A percentile compares a stretch with the other conserved stretches of the same genome.
phyloP scores from a whole-genome alignment of 116 monocot species.

The Phalaenopsis hybrid region DNA sequence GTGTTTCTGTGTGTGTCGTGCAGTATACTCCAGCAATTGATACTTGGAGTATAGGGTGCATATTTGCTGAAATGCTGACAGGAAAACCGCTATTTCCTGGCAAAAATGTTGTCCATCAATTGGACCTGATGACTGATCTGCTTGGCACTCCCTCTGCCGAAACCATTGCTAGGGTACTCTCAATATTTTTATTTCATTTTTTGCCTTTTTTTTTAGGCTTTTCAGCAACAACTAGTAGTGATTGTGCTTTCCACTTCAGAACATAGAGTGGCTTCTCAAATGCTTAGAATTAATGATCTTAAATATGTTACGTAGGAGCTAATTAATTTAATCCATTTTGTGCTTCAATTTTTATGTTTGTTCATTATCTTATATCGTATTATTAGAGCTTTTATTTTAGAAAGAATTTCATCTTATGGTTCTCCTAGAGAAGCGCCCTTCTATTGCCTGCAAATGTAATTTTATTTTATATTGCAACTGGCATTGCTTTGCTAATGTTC shows the following conservation, averaged over 20 bases:
- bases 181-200: conserved; percentile 5
- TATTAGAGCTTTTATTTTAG: not conserved
- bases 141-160: conserved; percentile 42
- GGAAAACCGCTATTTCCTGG: conserved; percentile 58
- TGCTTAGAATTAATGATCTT: not conserved
- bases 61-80: conserved; percentile 50
- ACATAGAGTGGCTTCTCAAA: not conserved
- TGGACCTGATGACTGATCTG: conserved; percentile 54
- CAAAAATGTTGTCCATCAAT: conserved; percentile 56
- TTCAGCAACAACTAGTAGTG: not conserved
- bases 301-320: not conserved
- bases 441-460: not conserved
- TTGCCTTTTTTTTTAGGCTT: not conserved
- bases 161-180: conserved; percentile 33
- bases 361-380: not conserved
- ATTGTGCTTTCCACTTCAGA: not conserved
- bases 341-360: not conserved
- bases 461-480: not conserved
- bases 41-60: conserved; percentile 62
- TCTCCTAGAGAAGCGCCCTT: not conserved
- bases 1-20: conserved; percentile 10
- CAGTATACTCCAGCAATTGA: conserved; percentile 62
- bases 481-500: not conserved
- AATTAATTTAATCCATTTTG: not conserved
- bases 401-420: not conserved